These are phyloP conservation scores for Podila minutissima DNA, from an alignment of 192 early-diverging fungal species.

Conservation along the genomic window DNA sequence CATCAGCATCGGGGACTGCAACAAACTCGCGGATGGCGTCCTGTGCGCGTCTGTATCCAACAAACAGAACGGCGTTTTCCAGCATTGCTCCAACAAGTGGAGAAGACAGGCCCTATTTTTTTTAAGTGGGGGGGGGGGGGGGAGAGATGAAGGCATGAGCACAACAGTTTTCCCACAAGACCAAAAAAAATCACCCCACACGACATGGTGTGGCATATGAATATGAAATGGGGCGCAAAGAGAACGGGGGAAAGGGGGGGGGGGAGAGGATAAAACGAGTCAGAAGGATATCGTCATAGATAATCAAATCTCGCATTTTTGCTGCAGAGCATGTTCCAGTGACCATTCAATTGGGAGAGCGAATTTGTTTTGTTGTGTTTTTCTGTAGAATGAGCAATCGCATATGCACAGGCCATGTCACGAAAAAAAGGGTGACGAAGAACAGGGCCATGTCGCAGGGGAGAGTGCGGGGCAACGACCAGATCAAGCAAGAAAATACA, in stretches of 20 bases:
- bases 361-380: neutral
- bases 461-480: neutral
- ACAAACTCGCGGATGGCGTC: constrained; percentile 65
- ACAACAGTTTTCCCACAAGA: neutral
- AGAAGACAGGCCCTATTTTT: constrained; percentile 81
- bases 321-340: neutral
- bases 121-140: too few species aligned
- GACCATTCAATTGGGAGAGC: neutral
- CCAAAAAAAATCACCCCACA: neutral
- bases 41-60: constrained; percentile 89
- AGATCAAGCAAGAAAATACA: neutral
- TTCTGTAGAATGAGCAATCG: too few species aligned
- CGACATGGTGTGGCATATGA: neutral
- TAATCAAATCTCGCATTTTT: neutral
- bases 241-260: neutral
- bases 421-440: neutral
- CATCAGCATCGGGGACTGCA: constrained; percentile 25
- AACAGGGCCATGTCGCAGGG: neutral
- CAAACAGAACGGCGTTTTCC: constrained; percentile 92
- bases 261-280: neutral
- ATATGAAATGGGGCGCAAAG: too few species aligned
- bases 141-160: neutral
- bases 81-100: constrained; percentile 94
- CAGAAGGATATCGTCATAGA: neutral
- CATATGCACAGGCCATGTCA: neutral